Evolutionary conservation across 2,329 filamentous ascomycete genomes (phyloP), one percentile per base, ranked within the genome.

Genomic region (Talaromyces marneffei): DNA sequence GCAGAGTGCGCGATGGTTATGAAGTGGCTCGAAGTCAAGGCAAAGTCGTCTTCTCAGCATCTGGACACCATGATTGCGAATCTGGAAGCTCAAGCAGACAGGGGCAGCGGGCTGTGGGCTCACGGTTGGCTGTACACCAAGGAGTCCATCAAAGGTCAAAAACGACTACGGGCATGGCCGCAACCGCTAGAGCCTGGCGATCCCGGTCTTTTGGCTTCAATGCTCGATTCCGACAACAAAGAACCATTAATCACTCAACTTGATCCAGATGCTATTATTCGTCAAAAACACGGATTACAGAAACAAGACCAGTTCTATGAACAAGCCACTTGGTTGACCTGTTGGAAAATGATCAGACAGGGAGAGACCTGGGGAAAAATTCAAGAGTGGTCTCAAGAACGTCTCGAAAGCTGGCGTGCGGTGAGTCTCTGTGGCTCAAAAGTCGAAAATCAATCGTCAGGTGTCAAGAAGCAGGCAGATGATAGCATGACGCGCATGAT

Each of bases 111-210:
- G 55, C 86, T 92, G 9, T 90, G 94, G 78, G 87, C 90, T 29
- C 87, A 92, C 72, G 93, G 93, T 42, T 97, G 92, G 90, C 85
- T 97, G 65, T 91, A 96, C 72, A 97, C 94, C 0, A 90, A 92
- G 65, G 86, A 90, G 62, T 87, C 88, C 53, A 91, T 99, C 75
- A 99, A 99, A 78, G 84, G 90, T 61, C 86, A 91, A 72, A 99
- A 97, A 78, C 87, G 89, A 62, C 78, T 94, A 65, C 84, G 89
- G 62, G 84, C 85, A 29, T 87, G 84, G 80, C 83, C 83, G 37
- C 83, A 85, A 63, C 79, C 85, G 6, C 76, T 91, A 23, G 87
- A 90, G 61, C 86, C 85, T 2, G 80, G 83, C 64, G 83, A 84
- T 40, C 76, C 82, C 14, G 83, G 80, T 62, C 81, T 85, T 53